These are phyloP conservation scores for Candida schatavii DNA, from an alignment of 805 yeast genomes.

Conservation along the genomic window DNA sequence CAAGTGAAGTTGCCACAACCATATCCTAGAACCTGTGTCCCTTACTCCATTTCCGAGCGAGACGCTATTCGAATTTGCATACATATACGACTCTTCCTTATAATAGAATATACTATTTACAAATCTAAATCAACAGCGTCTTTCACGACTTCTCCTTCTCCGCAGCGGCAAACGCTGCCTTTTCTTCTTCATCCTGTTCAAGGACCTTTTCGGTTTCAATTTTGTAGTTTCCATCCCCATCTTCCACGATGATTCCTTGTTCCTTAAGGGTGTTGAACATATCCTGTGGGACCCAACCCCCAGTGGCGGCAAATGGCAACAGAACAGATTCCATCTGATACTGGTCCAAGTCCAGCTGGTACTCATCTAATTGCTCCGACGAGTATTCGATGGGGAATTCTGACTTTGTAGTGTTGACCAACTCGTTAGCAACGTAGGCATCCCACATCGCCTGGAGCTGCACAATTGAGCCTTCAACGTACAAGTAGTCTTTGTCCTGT, in stretches of 20 bases:
- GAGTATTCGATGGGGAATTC: slow-evolving; percentile 60
- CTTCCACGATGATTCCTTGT: slow-evolving; percentile 61
- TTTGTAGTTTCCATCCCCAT: slow-evolving; percentile 45
- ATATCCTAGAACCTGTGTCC: background rate
- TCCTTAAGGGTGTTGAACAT: slow-evolving; percentile 71
- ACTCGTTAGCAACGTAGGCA: slow-evolving; percentile 54
- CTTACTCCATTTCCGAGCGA: too few species aligned
- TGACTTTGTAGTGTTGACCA: slow-evolving; percentile 43
- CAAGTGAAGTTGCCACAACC: background rate
- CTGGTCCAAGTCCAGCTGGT: slow-evolving; percentile 54
- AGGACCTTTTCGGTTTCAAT: slow-evolving; percentile 31
- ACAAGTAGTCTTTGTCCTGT: slow-evolving; percentile 55
- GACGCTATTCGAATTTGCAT: too few species aligned
- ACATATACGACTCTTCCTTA: background rate
- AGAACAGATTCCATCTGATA: slow-evolving; percentile 68
- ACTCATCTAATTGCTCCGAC: slow-evolving; percentile 56
- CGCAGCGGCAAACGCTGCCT: background rate
- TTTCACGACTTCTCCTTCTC: slow-evolving; percentile 1
- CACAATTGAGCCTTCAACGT: slow-evolving; percentile 63
- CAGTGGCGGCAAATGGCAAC: slow-evolving; percentile 83
- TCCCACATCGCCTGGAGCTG: slow-evolving; percentile 72
- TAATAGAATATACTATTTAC: background rate
- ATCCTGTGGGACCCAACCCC: slow-evolving; percentile 96
- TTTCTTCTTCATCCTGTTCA: slow-evolving; percentile 7
- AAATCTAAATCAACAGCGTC: too few species aligned